A percentile compares a stretch with the other conserved stretches of the same genome.
These are phyloP conservation scores for Isochrysis galbana DNA, from an alignment of 78 protist species.

Conservation along the genomic window DNA sequence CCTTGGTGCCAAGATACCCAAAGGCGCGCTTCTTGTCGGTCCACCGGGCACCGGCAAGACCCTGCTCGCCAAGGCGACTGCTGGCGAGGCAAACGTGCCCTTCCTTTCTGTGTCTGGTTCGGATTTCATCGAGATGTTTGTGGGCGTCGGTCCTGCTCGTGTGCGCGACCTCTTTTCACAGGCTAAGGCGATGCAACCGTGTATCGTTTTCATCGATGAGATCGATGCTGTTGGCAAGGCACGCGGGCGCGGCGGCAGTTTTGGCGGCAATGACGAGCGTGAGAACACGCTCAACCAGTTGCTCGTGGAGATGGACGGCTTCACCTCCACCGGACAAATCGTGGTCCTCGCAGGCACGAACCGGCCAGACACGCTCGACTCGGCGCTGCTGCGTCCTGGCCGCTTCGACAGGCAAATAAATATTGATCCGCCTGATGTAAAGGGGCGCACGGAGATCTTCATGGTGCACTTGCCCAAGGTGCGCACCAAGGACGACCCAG, in stretches of 20 bases:
- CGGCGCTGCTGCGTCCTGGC: slow-evolving; percentile 97
- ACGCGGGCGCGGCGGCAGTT: slow-evolving; percentile 45
- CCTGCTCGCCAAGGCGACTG: slow-evolving; percentile 85
- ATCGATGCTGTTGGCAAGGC: slow-evolving; percentile 87
- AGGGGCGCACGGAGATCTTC: slow-evolving; percentile 88
- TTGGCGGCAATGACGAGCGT: slow-evolving; percentile 88
- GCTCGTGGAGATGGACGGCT: slow-evolving; percentile 98
- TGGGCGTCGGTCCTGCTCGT: slow-evolving; percentile 78
- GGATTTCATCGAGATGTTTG: slow-evolving; percentile 66
- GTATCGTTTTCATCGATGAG: slow-evolving; percentile 92
- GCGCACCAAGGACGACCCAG: slow-evolving; percentile 31
- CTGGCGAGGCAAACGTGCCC: slow-evolving; percentile 96
- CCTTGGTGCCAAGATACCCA: slow-evolving; percentile 57
- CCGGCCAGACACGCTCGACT: slow-evolving; percentile 85
- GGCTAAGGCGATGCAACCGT: slow-evolving; percentile 82
- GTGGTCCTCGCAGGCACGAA: slow-evolving; percentile 90
- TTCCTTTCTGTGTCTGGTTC: slow-evolving; percentile 27
- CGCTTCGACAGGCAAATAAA: slow-evolving; percentile 82
- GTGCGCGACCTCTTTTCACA: slow-evolving; percentile 74
- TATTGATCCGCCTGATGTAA: slow-evolving; percentile 91
- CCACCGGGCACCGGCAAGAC: slow-evolving; percentile 98
- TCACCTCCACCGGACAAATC: slow-evolving; percentile 68
- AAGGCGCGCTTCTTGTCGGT: slow-evolving; percentile 86
- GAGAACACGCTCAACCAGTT: slow-evolving; percentile 97
- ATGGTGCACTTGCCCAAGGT: slow-evolving; percentile 82